Conservation (phyloP, 768 basidiomycete genomes). For the Gymnopilus junonius region DNA sequence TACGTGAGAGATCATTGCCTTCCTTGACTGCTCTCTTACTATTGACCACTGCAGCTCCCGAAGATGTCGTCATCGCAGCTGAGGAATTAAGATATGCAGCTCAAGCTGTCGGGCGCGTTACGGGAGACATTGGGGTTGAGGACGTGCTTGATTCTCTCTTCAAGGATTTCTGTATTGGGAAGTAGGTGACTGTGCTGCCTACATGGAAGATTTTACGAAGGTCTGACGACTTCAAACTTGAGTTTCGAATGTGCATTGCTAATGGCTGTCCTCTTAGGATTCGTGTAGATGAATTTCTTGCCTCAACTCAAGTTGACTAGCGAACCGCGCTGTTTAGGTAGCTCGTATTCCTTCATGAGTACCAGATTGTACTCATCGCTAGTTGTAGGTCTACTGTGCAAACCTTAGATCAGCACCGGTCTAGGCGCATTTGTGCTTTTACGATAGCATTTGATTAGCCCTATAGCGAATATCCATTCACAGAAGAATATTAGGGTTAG, state of each 20-base stretch:
- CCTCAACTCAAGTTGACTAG: too few species aligned
- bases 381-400: too few species aligned
- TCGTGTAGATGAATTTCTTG: background rate
- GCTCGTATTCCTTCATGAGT: too few species aligned
- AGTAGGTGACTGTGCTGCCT: constrained; percentile 39
- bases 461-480: too few species aligned
- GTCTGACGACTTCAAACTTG: background rate
- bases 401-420: too few species aligned
- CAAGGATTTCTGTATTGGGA: constrained; percentile 88
- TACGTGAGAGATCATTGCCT: constrained; percentile 35
- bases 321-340: too few species aligned
- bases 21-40: background rate
- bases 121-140: constrained; percentile 80
- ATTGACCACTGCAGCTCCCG: constrained; percentile 42
- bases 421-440: too few species aligned
- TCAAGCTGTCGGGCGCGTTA: constrained; percentile 82
- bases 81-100: constrained; percentile 90
- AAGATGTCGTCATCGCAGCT: constrained; percentile 82
- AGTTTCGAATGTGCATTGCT: too few species aligned
- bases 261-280: too few species aligned
- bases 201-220: background rate
- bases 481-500: too few species aligned
- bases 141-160: constrained; percentile 86
- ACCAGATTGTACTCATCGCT: too few species aligned
- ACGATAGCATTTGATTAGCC: too few species aligned